Evolutionary conservation across 441 rosid species (phyloP).

Genomic region (Erodium moschatum): DNA sequence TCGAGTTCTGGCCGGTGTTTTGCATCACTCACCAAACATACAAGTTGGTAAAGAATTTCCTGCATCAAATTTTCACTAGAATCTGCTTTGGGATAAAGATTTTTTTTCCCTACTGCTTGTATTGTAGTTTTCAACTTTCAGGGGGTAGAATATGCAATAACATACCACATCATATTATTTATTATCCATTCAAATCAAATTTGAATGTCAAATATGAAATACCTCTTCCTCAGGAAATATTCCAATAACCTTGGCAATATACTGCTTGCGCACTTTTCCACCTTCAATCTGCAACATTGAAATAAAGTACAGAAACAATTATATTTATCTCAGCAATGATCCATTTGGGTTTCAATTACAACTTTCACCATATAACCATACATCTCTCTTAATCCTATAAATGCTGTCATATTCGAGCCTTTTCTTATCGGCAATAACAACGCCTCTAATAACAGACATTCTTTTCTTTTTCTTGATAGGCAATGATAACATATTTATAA

Average conservation of each 20-base stretch:
- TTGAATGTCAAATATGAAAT: constrained; percentile 23
- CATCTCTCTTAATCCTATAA: neutral
- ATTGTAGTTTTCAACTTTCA: constrained; percentile 1
- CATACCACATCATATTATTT: neutral
- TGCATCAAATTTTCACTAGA: neutral
- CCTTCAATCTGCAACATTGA: constrained; percentile 59
- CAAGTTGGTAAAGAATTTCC: constrained; percentile 1
- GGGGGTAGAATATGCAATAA: neutral
- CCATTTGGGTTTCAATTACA: neutral
- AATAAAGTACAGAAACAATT: constrained; percentile 6
- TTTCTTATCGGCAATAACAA: neutral
- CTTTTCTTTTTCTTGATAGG: neutral
- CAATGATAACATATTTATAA: neutral
- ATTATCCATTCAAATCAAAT: neutral
- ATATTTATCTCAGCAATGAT: neutral
- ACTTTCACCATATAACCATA: neutral
- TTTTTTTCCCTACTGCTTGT: neutral
- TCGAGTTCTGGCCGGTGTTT: no score
- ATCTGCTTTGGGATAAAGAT: neutral
- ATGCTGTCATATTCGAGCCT: neutral
- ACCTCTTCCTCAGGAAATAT: constrained; percentile 81
- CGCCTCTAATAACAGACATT: neutral
- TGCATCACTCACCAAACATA: neutral
- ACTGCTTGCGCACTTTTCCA: constrained; percentile 66
- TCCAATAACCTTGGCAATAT: constrained; percentile 73